phyloP scores from a whole-genome alignment of 768 basidiomycete species.

The Coprinellus aureogranulatus region DNA sequence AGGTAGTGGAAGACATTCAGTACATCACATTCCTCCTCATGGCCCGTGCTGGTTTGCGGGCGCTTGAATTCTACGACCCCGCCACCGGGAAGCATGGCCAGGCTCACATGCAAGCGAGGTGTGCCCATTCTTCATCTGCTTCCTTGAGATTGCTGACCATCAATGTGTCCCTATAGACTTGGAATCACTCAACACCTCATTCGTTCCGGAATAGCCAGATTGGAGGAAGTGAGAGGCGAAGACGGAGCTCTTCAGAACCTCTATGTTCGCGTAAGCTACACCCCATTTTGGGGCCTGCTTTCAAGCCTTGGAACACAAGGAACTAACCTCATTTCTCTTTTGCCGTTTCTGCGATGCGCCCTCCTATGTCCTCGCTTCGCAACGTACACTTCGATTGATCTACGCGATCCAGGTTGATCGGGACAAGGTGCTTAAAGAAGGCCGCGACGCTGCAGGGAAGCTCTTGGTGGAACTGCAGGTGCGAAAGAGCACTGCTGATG shows the following conservation, averaged over 20 bases:
- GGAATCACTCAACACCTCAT: constrained; percentile 84
- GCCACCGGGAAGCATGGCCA: constrained; percentile 80
- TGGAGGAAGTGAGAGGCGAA: constrained; percentile 64
- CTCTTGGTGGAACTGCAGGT: constrained; percentile 80
- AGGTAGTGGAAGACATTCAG: constrained; percentile 76
- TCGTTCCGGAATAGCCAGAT: constrained; percentile 60
- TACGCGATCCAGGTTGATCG: constrained; percentile 62
- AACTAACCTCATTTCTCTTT: too few species aligned
- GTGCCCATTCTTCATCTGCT: constrained; percentile 17
- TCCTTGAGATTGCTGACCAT: too few species aligned
- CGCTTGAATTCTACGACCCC: constrained; percentile 82
- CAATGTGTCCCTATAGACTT: constrained; percentile 58
- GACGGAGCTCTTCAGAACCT: constrained; percentile 63
- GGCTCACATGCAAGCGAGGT: constrained; percentile 90
- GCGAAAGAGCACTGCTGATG: constrained; percentile 83
- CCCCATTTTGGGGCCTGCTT: too few species aligned
- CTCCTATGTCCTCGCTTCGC: background rate
- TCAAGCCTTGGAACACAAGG: too few species aligned
- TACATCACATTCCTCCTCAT: constrained; percentile 80
- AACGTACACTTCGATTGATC: background rate
- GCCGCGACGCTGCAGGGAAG: constrained; percentile 65
- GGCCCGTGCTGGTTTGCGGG: constrained; percentile 80
- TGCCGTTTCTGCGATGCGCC: background rate
- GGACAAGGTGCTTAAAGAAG: constrained; percentile 59
- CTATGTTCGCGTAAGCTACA: constrained; percentile 58